Evolutionary conservation across 495 filamentous ascomycete species (phyloP).

Genomic region (Emericellopsis terricola): DNA sequence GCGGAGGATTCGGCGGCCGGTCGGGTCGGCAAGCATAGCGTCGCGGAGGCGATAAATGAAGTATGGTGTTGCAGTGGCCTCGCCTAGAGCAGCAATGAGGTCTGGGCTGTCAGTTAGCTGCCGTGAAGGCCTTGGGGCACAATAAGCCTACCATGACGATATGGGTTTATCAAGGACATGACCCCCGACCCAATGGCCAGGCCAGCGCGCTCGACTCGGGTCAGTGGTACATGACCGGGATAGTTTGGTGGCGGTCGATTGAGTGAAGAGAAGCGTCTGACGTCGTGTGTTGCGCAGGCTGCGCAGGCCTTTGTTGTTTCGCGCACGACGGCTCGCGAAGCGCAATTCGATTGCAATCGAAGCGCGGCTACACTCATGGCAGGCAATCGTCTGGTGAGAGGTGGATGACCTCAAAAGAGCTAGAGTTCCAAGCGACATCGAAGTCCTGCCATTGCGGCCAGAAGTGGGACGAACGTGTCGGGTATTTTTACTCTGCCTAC

Average conservation of each 20-base stretch:
- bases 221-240: conserved; percentile 83
- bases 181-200: conserved; percentile 74
- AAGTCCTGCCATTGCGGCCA: no score
- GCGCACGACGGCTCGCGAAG: no score
- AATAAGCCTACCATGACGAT: conserved; percentile 44
- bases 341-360: no score
- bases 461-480: no score
- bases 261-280: conserved; percentile 49
- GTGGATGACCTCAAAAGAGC: no score
- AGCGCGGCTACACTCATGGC: no score
- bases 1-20: conserved; percentile 79
- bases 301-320: not conserved
- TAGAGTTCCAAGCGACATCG: no score
- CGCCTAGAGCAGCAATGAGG: conserved; percentile 82
- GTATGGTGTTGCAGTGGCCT: conserved; percentile 85
- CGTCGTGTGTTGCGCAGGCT: not conserved
- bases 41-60: conserved; percentile 86
- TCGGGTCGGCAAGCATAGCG: conserved; percentile 70
- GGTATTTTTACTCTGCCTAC: no score
- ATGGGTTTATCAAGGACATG: conserved; percentile 58
- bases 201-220: conserved; percentile 49
- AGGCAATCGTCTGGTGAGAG: no score
- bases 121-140: not conserved
- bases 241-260: conserved; percentile 74
- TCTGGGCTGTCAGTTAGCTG: conserved; percentile 29